Conservation (phyloP, 2,329 filamentous ascomycete genomes). For the Helminthosporium solani region DNA sequence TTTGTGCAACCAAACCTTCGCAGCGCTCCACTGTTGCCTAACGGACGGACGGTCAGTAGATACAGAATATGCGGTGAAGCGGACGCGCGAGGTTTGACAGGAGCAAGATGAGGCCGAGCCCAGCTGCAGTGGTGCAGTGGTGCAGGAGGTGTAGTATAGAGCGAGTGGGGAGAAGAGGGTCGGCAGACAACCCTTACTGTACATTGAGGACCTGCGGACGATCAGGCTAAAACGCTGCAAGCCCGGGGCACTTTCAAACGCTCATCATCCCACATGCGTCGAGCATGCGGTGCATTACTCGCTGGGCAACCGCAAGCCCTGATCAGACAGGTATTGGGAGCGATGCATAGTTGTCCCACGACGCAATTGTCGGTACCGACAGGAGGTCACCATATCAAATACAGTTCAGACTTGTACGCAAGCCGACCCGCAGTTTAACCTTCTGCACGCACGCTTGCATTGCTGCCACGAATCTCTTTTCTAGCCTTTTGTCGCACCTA, state of each 20-base stretch:
- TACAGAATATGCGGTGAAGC: background rate
- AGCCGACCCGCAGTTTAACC: conserved; percentile 34
- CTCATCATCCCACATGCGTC: conserved; percentile 3
- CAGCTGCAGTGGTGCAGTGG: conserved; percentile 14
- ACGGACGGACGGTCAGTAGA: no score
- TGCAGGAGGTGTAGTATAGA: background rate
- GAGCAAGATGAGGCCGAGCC: conserved; percentile 1
- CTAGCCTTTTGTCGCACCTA: no score
- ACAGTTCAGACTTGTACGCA: conserved; percentile 9
- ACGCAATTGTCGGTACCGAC: background rate
- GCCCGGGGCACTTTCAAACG: conserved; percentile 23
- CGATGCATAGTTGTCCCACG: background rate
- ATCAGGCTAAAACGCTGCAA: conserved; percentile 36
- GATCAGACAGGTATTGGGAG: background rate
- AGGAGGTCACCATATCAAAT: background rate
- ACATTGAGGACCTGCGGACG: background rate
- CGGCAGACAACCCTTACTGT: no score
- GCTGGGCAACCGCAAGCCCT: background rate
- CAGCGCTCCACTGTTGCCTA: no score
- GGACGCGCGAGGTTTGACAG: background rate
- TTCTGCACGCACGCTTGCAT: conserved; percentile 11
- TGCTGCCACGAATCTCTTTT: background rate
- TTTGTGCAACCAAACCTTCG: conserved; percentile 31
- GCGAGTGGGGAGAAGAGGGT: background rate
- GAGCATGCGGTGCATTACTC: conserved; percentile 8